Evolutionary conservation across 257 asterid species (phyloP), one percentile per base, ranked within the genome.

Genomic region (Paulownia fortunei): DNA sequence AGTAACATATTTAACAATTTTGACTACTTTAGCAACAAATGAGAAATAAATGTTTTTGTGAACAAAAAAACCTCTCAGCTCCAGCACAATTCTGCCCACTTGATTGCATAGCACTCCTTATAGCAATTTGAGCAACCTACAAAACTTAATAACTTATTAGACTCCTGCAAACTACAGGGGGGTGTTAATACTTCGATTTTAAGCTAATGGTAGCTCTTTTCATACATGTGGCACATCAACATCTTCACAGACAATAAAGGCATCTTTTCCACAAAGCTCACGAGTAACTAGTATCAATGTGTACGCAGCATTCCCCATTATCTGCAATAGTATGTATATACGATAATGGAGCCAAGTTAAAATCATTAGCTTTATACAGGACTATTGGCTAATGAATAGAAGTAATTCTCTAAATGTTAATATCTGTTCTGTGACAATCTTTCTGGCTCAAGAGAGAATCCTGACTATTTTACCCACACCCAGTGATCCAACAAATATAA

Each of bases 61-160:
- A 82, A 93, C 97, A 73, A 93, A 95, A n/a, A 84, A 95, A 95
- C 83, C 99, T 90, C 87, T 95, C 99, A 77, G 99, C 98, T 52
- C 99, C 98, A 68, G 99, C 99, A 87, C 99, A 95, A 67, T 93
- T 93, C 79, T 95, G 99, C 68, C 99, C 98, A 41, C 99, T 93
- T 79, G 99, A 93, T 80, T 93, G 99, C 78, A 95, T 87, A 80
- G 90, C 92, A 63, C 94, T 98, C 88, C 99, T 91, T 69, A 82
- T 98, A 84, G 99, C 99, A 81, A 95, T 84, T 93, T 95, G 99
- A 66, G 97, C 97, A 76, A 95, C 98, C 99, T 95, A 83, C 52
- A 78, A 82, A 34, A 64, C 41, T n/a, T 56, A n/a, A 69, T 52
- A 77, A 74, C 51, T 67, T 12, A 69, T 83, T 42, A 83, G 52